Evolutionary conservation across 768 basidiomycete species (phyloP).

Genomic region (Amanita fuliginea): DNA sequence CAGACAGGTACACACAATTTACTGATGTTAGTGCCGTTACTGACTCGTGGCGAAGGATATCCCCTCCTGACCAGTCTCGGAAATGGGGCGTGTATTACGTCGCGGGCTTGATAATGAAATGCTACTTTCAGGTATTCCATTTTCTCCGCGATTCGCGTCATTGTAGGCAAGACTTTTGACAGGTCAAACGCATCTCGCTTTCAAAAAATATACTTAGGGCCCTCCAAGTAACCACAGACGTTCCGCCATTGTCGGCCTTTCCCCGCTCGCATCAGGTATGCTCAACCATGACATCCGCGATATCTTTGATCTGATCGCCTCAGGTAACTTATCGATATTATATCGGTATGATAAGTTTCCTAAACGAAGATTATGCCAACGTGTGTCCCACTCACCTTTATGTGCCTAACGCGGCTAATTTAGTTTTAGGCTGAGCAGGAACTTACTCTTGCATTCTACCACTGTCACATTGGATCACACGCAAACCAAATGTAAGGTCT

Average conservation of each 20-base stretch:
- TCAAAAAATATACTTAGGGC: constrained; percentile 89
- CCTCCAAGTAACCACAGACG: constrained; percentile 73
- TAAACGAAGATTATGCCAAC: constrained; percentile 86
- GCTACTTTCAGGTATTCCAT: constrained; percentile 77
- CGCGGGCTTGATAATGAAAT: constrained; percentile 84
- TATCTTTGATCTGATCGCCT: background rate
- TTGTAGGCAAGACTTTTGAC: background rate
- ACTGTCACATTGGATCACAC: constrained; percentile 60
- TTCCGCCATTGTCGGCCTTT: constrained; percentile 66
- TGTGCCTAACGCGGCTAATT: background rate
- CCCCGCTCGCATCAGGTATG: constrained; percentile 79
- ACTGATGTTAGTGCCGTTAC: background rate
- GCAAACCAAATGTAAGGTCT: constrained; percentile 71
- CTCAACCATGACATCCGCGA: background rate
- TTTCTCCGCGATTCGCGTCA: background rate
- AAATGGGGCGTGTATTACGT: constrained; percentile 93
- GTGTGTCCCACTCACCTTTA: constrained; percentile 22
- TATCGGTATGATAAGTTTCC: constrained; percentile 86
- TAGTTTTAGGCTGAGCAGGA: constrained; percentile 68
- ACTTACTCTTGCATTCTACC: constrained; percentile 76
- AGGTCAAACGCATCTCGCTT: constrained; percentile 88
- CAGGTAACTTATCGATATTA: constrained; percentile 90
- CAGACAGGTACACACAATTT: constrained; percentile 36
- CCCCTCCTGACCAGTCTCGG: constrained; percentile 62
- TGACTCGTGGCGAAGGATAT: constrained; percentile 29